These are phyloP conservation scores for Xylariaceae sp. DNA, from an alignment of 2,329 filamentous ascomycete species.

Conservation along the genomic window DNA sequence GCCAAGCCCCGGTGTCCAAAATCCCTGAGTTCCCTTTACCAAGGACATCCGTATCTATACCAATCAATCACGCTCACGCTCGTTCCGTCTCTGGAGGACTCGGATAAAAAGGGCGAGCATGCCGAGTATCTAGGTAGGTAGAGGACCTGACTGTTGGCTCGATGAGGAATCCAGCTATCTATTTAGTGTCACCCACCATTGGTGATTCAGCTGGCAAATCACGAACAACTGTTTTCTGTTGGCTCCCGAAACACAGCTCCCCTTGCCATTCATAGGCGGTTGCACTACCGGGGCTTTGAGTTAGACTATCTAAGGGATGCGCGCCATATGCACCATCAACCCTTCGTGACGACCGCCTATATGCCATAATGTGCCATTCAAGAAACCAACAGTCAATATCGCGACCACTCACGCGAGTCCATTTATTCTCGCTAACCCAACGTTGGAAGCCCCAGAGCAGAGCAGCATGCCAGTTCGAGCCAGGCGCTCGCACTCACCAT, in stretches of 20 bases:
- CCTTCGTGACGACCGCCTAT: slow-evolving; percentile 3
- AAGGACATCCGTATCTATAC: no score
- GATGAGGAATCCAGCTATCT: background rate
- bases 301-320: no score
- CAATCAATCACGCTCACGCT: background rate
- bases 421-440: background rate
- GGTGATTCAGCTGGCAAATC: slow-evolving; percentile 17
- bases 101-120: background rate
- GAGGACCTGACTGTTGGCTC: slow-evolving; percentile 1
- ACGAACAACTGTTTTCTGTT: slow-evolving; percentile 15
- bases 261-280: slow-evolving; percentile 5
- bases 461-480: background rate
- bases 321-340: slow-evolving; percentile 2
- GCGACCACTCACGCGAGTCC: slow-evolving; percentile 5
- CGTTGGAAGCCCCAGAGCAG: background rate
- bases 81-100: background rate
- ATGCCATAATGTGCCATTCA: background rate
- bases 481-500: background rate
- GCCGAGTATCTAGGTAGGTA: background rate
- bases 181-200: slow-evolving; percentile 19
- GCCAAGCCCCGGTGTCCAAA: no score
- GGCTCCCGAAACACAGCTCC: slow-evolving; percentile 18
- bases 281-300: slow-evolving; percentile 1
- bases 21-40: no score
- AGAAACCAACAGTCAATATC: slow-evolving; percentile 10